Conservation (phyloP, 2,329 filamentous ascomycete species). For the Sphaceloma murrayae region DNA sequence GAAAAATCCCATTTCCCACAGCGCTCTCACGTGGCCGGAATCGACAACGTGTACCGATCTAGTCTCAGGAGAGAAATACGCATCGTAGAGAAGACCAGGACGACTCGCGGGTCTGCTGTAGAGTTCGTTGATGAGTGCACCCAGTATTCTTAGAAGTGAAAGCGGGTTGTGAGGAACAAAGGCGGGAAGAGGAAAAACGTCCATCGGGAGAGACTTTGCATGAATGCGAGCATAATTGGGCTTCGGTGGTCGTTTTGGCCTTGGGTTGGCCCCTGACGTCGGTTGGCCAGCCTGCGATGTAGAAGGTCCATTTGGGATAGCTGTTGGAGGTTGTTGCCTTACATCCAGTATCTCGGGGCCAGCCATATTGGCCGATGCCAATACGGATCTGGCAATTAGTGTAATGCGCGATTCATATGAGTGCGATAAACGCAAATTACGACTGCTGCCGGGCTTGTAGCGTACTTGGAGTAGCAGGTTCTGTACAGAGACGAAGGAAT, state of each 20-base stretch:
- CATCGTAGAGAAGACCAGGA: conserved; percentile 55
- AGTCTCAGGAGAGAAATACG: conserved; percentile 71
- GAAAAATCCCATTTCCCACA: conserved; percentile 98
- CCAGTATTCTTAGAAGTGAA: conserved; percentile 71
- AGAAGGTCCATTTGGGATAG: no score
- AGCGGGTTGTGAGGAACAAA: conserved; percentile 90
- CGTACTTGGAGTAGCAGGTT: no score
- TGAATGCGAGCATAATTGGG: conserved; percentile 70
- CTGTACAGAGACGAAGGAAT: no score
- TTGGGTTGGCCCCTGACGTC: neutral
- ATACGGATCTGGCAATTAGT: no score
- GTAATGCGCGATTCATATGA: no score
- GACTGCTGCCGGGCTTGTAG: no score
- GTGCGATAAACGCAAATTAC: no score
- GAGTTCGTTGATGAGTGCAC: conserved; percentile 46
- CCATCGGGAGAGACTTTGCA: conserved; percentile 67
- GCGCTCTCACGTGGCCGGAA: conserved; percentile 59
- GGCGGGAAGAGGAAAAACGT: conserved; percentile 71
- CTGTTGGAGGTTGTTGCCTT: no score
- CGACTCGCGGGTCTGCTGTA: conserved; percentile 52
- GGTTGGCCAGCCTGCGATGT: no score
- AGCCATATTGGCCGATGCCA: no score
- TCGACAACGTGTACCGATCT: conserved; percentile 78
- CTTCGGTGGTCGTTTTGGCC: conserved; percentile 21
- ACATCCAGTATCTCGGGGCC: no score